phyloP scores from a whole-genome alignment of 495 filamentous ascomycete species.

The Penicillium coprophilum region DNA sequence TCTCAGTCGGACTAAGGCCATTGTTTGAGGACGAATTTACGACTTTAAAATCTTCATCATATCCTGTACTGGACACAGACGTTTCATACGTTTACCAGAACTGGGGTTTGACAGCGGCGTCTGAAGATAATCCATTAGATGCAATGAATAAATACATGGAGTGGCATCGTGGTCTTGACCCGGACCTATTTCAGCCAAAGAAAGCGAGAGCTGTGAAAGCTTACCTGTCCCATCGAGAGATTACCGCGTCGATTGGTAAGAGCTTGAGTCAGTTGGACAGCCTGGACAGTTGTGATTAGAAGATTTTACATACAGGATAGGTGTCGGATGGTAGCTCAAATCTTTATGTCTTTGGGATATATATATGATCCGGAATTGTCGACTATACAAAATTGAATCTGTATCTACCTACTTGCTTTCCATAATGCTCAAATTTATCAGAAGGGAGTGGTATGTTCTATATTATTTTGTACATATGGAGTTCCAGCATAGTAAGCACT shows the following conservation, averaged over 20 bases:
- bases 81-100: background rate
- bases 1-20: slow-evolving; percentile 3
- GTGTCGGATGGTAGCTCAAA: background rate
- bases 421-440: no score
- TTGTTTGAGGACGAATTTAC: background rate
- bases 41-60: background rate
- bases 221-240: background rate
- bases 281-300: slow-evolving; percentile 2
- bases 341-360: background rate
- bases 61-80: background rate
- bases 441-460: background rate
- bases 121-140: no score
- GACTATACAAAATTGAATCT: no score
- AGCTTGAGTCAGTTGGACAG: slow-evolving; percentile 1
- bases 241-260: background rate
- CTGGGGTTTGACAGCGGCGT: slow-evolving; percentile 4
- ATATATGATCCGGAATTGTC: background rate
- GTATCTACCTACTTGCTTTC: no score
- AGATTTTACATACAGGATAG: background rate
- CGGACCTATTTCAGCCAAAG: no score
- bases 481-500: slow-evolving; percentile 1
- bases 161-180: no score
- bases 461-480: background rate
- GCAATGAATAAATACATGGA: no score
- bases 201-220: no score